Percentiles rank a stretch among this genome's conserved stretches.
These are phyloP conservation scores for Boletus huronensis DNA, from an alignment of 768 basidiomycete genomes.

Conservation along the genomic window DNA sequence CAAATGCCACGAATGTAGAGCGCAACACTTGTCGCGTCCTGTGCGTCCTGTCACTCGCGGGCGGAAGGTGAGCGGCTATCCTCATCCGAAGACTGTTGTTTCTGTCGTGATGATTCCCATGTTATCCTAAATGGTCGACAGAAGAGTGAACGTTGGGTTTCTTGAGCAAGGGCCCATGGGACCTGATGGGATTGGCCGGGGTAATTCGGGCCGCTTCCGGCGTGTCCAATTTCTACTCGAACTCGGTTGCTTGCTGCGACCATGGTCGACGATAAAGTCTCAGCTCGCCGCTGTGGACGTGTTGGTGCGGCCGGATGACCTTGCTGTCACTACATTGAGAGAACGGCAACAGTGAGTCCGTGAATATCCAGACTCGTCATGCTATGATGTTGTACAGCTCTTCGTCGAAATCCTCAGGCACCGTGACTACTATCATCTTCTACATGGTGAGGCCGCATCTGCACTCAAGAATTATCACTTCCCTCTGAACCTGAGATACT, in stretches of 20 bases:
- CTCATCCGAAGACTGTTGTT: not conserved
- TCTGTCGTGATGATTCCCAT: not conserved
- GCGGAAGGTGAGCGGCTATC: not conserved
- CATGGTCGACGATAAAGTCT: not conserved
- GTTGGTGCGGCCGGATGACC: not conserved
- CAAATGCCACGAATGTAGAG: not conserved
- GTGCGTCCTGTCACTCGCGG: not conserved
- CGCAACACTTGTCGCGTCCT: not conserved
- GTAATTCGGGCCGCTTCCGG: not conserved
- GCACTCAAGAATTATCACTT: not conserved
- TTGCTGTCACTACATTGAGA: not conserved
- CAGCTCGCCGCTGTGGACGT: not conserved
- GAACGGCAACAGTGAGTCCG: not conserved
- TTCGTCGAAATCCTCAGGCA: not conserved
- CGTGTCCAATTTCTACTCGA: not conserved
- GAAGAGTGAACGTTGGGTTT: not conserved
- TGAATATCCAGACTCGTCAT: not conserved
- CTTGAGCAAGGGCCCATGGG: not conserved
- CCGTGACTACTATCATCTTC: not conserved
- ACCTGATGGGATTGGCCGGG: not conserved
- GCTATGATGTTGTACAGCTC: too few species aligned
- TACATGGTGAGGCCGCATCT: not conserved
- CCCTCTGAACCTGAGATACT: not conserved
- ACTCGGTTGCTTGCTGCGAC: not conserved
- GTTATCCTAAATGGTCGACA: not conserved